phyloP scores from a whole-genome alignment of 257 asterid genomes.

The Oldenlandia corymbosa region DNA sequence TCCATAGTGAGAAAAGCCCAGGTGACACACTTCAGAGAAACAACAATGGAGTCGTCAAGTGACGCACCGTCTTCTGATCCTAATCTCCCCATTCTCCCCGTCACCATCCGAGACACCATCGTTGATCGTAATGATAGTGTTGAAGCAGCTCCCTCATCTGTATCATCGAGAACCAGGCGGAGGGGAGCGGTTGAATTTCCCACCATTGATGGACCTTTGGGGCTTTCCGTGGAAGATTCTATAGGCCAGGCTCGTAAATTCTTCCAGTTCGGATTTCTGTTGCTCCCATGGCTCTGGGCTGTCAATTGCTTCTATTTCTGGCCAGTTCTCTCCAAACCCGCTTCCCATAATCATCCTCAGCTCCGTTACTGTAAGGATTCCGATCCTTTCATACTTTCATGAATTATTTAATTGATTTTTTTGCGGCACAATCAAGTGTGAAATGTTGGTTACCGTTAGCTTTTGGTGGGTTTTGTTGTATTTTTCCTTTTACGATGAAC shows the following conservation, averaged over 20 bases:
- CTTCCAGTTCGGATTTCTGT: constrained; percentile 4
- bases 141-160: neutral
- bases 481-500: neutral
- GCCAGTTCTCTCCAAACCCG: constrained; percentile 8
- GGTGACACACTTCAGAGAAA: neutral
- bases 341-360: constrained; percentile 3
- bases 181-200: constrained; percentile 5
- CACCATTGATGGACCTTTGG: constrained; percentile 7
- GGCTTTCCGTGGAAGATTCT: neutral
- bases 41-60: constrained; percentile 2
- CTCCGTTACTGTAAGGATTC: constrained; percentile 7
- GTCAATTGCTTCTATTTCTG: constrained; percentile 12
- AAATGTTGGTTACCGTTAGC: too few species aligned
- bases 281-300: constrained; percentile 10
- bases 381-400: neutral
- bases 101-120: neutral
- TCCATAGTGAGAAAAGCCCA: too few species aligned
- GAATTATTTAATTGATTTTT: neutral
- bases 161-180: neutral
- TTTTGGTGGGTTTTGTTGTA: neutral
- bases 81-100: neutral
- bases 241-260: constrained; percentile 3
- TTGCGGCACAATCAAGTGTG: neutral
- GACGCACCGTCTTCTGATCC: neutral
- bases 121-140: neutral